Evolutionary conservation across 768 basidiomycete species (phyloP).

Genomic region (Lepiota brunneoincarnata): DNA sequence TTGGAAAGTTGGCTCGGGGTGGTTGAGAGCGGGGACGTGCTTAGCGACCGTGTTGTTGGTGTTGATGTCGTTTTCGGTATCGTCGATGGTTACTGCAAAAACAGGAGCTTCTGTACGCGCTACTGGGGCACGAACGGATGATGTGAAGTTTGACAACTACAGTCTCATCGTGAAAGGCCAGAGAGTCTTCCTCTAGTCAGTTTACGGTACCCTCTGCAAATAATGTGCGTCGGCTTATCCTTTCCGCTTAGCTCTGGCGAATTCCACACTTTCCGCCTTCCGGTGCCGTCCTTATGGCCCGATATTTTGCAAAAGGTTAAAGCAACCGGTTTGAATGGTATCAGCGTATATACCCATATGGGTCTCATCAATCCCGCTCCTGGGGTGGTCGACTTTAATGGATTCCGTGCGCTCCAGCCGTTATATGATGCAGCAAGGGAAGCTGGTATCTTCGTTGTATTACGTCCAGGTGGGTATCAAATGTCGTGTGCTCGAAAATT

Average conservation of each 20-base stretch:
- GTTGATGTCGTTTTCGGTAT: conserved; percentile 12
- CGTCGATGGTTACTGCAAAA: conserved; percentile 7
- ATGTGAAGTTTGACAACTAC: conserved; percentile 62
- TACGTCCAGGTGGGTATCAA: conserved; percentile 62
- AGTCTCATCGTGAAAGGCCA: conserved; percentile 69
- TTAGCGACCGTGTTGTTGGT: conserved; percentile 8
- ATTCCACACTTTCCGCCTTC: conserved; percentile 81
- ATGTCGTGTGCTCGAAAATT: conserved; percentile 3
- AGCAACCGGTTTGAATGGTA: conserved; percentile 75
- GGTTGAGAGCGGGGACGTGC: conserved; percentile 9
- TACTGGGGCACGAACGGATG: conserved; percentile 26
- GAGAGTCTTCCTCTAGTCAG: conserved; percentile 70
- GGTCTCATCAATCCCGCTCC: conserved; percentile 72
- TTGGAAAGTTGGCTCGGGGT: conserved; percentile 2
- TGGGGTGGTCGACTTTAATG: conserved; percentile 70
- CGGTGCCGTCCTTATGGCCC: conserved; percentile 76
- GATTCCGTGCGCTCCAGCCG: conserved; percentile 66
- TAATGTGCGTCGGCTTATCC: background rate
- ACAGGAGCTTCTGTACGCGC: background rate
- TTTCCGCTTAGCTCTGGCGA: conserved; percentile 63
- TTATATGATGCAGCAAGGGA: conserved; percentile 72
- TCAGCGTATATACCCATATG: conserved; percentile 83
- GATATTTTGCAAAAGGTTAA: conserved; percentile 82
- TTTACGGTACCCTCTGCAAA: conserved; percentile 9
- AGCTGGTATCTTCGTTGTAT: conserved; percentile 74